These are phyloP conservation scores for Xerophyta viscosa DNA, from an alignment of 106 monocot species.

Conservation along the genomic window DNA sequence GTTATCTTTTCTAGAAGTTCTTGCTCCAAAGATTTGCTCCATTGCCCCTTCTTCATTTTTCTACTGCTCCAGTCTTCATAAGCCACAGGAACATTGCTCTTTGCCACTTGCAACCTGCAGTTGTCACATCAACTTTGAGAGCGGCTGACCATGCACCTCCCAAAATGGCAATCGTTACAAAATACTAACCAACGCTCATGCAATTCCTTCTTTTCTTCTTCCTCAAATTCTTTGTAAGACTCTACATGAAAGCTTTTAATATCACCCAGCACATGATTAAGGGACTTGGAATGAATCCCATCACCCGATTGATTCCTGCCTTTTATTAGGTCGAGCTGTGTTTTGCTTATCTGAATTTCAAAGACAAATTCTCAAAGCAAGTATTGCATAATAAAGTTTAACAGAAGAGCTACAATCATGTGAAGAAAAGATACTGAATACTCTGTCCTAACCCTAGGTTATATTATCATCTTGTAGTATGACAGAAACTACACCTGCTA, in stretches of 20 bases:
- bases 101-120: conserved; percentile 52
- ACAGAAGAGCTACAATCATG: neutral
- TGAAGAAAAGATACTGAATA: no score
- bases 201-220: conserved; percentile 47
- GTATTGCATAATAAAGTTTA: neutral
- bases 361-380: neutral
- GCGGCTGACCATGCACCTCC: neutral
- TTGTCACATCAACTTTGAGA: neutral
- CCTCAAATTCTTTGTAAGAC: conserved; percentile 43
- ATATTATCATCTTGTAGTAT: no score
- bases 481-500: no score
- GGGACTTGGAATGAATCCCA: conserved; percentile 54
- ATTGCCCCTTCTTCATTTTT: conserved; percentile 23
- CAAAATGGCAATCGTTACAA: neutral
- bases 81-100: conserved; percentile 41
- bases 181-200: conserved; percentile 59
- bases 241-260: conserved; percentile 38
- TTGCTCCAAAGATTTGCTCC: conserved; percentile 21
- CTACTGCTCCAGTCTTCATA: conserved; percentile 23
- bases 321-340: conserved; percentile 48
- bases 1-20: conserved; percentile 39
- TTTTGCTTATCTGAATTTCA: conserved; percentile 53
- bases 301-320: conserved; percentile 53
- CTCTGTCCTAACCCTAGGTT: no score
- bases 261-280: conserved; percentile 62